Percentiles rank a stretch among this genome's conserved stretches.
Conservation (phyloP, 257 asterid genomes). For the Primulina tabacum region DNA sequence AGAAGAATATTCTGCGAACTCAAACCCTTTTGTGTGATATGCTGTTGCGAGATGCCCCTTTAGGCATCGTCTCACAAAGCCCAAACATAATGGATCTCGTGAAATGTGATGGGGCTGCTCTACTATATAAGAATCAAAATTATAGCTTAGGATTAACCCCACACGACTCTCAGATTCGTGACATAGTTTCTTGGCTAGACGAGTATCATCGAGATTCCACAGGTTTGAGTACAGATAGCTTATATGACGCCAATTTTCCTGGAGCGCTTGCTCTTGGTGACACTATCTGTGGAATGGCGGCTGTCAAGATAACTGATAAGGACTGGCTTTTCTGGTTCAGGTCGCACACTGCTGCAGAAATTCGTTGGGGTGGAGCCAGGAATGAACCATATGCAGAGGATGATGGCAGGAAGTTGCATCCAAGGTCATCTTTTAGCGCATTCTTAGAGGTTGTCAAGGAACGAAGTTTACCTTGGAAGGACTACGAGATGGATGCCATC, state of each 20-base stretch:
- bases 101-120: constrained; percentile 78
- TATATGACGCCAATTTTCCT: constrained; percentile 85
- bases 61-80: constrained; percentile 81
- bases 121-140: constrained; percentile 53
- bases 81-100: constrained; percentile 90
- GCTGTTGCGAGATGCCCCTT: constrained; percentile 82
- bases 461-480: constrained; percentile 86
- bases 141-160: constrained; percentile 68
- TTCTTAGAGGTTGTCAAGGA: constrained; percentile 83
- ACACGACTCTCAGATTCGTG: constrained; percentile 58
- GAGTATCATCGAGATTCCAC: constrained; percentile 86
- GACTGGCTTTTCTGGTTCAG: constrained; percentile 99
- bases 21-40: constrained; percentile 90
- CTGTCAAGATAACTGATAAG: constrained; percentile 66
- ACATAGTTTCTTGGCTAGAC: constrained; percentile 78
- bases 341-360: constrained; percentile 81
- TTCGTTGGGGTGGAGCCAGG: constrained; percentile 95
- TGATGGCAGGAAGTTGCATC: constrained; percentile 85
- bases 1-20: constrained; percentile 80
- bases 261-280: constrained; percentile 87
- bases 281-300: constrained; percentile 91
- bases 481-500: constrained; percentile 91
- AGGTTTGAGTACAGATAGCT: constrained; percentile 87
- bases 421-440: constrained; percentile 86
- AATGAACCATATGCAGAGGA: constrained; percentile 71